Percentiles rank a stretch among this genome's conserved stretches.
Evolutionary conservation across 305 asterid genomes (phyloP).

Genomic region (Euphrasia arctica): DNA sequence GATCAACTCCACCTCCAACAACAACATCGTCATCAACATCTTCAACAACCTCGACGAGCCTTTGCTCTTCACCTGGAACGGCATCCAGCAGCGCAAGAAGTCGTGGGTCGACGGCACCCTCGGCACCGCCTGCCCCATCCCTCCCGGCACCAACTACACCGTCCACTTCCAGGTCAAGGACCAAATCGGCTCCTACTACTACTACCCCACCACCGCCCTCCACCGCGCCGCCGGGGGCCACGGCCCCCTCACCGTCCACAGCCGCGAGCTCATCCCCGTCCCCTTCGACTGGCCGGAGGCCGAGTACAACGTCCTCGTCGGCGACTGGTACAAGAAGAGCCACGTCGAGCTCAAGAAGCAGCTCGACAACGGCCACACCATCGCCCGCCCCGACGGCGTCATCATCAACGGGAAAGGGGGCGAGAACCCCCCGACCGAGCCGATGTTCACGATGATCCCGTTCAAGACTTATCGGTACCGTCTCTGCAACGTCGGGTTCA

Average conservation of each 20-base stretch:
- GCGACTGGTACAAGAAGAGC: slow-evolving; percentile 40
- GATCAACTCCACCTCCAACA: slow-evolving; percentile 55
- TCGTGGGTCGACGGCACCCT: slow-evolving; percentile 49
- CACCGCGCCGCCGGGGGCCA: slow-evolving; percentile 52
- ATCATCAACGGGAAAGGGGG: slow-evolving; percentile 75
- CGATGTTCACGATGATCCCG: slow-evolving; percentile 49
- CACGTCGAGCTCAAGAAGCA: slow-evolving; percentile 25
- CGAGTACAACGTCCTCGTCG: slow-evolving; percentile 36
- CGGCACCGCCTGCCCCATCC: slow-evolving; percentile 47
- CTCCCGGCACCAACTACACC: slow-evolving; percentile 41
- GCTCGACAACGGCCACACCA: slow-evolving; percentile 43
- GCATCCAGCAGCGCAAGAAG: slow-evolving; percentile 51
- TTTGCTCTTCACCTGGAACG: slow-evolving; percentile 47
- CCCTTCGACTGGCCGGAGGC: slow-evolving; percentile 46
- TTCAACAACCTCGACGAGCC: slow-evolving; percentile 59
- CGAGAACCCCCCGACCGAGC: slow-evolving; percentile 28
- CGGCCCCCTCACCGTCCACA: slow-evolving; percentile 42
- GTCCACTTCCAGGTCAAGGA: slow-evolving; percentile 57
- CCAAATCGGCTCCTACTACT: slow-evolving; percentile 51
- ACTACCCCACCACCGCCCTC: slow-evolving; percentile 49
- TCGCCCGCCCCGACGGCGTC: slow-evolving; percentile 39
- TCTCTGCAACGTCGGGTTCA: slow-evolving; percentile 68
- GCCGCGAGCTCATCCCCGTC: slow-evolving; percentile 49
- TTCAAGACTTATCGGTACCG: slow-evolving; percentile 55
- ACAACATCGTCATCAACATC: slow-evolving; percentile 46